Conservation (phyloP, 2,329 filamentous ascomycete genomes). For the Byssothecium circinans region DNA sequence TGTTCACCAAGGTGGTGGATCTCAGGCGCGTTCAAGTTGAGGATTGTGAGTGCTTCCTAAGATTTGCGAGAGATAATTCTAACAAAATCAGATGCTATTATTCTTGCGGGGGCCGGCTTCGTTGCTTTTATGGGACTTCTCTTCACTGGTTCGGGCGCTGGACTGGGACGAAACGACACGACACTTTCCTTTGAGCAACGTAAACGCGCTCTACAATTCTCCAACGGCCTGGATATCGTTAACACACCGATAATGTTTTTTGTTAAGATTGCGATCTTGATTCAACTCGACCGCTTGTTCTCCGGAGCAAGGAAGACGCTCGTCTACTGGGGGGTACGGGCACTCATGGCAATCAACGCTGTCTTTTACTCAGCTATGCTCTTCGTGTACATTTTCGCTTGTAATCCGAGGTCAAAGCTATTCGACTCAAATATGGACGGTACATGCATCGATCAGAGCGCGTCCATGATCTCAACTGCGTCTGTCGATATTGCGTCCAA, state of each 20-base stretch:
- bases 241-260: conserved; percentile 20
- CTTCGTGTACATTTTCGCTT: conserved; percentile 24
- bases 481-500: conserved; percentile 26
- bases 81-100: conserved; percentile 6
- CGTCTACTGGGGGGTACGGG: conserved; percentile 18
- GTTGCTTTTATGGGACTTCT: conserved; percentile 5
- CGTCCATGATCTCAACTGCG: conserved; percentile 13
- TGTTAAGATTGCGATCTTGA: conserved; percentile 21
- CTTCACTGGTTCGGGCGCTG: conserved; percentile 8
- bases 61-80: neutral
- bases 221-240: conserved; percentile 12
- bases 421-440: conserved; percentile 17
- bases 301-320: conserved; percentile 7
- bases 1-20: conserved; percentile 11
- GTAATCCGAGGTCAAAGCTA: conserved; percentile 25
- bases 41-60: conserved; percentile 9
- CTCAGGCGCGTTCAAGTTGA: conserved; percentile 10
- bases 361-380: conserved; percentile 18
- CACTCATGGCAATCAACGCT: conserved; percentile 21
- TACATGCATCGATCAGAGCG: conserved; percentile 18
- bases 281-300: conserved; percentile 22
- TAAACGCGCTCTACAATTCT: conserved; percentile 7
- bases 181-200: conserved; percentile 4
- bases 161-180: conserved; percentile 1
- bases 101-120: conserved; percentile 9